Evolutionary conservation across 2,329 filamentous ascomycete species (phyloP), one percentile per base, ranked within the genome.

Genomic region (Verticillium tricorpus): DNA sequence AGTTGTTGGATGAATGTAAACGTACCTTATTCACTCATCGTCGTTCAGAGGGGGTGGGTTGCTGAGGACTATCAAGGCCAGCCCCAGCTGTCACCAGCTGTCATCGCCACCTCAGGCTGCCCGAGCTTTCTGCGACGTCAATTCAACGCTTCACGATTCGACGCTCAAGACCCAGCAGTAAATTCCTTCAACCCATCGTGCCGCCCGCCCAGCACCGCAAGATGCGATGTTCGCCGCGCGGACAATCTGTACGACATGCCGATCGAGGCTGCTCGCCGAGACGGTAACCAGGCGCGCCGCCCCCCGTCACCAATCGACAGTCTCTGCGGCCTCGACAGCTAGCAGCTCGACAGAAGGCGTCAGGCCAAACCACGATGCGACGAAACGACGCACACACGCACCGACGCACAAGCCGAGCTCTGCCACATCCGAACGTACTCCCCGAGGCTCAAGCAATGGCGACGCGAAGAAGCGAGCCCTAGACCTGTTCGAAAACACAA

Each of bases 221-320:
- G 25, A 56, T 64, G 64, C 60, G 58, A 77, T 77, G 76, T 71
- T 72, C 65, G 66, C 72, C 60, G 70, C 76, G 61, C 69, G 74
- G 61, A 68, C 69, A 39, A 66, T 71, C 62, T 77, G 76, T 67
- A 70, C 69, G 64, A 72, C 70, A 67, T 78, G 75, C 65, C 69
- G 64, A 25, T 61, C 54, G 19, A 63, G 57, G 58, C 60, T 66
- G 11, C 52, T 65, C 37, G 57, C 60, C 32, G 45, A 54, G 37
- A 57, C 62, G 28, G 25, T 56, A 34, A 40, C 59, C 17, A 55
- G 39, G 14, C 22, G 57, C 52, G 35, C 52, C n/a, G 31, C 52
- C 11, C 37, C 52, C 52, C 60, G 62, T n/a, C 52, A 58, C 22
- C 62, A 52, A n/a, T 65, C 62, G 60, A 65, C 64, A 19, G 40